Conservation (phyloP, 192 early-diverging fungal genomes). For the Rhizophagus clarus region DNA sequence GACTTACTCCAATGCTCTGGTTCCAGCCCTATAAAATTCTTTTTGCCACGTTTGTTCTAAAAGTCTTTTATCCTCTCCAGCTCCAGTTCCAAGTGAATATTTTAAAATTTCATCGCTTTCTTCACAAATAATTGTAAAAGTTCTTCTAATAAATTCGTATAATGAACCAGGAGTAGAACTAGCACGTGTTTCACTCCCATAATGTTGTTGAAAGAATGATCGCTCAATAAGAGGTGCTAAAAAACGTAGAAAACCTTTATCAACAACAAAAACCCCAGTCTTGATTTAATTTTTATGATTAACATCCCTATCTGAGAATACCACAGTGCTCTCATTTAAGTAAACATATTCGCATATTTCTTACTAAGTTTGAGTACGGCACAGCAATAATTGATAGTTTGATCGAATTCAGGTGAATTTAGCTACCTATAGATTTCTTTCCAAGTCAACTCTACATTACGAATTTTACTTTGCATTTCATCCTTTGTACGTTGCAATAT, state of each 20-base stretch:
- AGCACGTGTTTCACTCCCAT: background rate
- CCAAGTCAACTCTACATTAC: background rate
- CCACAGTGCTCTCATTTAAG: background rate
- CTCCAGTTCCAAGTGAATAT: background rate
- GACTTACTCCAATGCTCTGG: too few relatives aligned
- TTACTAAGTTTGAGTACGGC: background rate
- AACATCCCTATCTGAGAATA: too few relatives aligned
- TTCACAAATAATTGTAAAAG: slow-evolving; percentile 14
- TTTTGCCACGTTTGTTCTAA: too few relatives aligned
- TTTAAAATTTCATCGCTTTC: slow-evolving; percentile 15
- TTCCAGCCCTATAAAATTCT: too few relatives aligned
- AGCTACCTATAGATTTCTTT: background rate
- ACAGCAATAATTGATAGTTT: background rate
- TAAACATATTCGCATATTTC: slow-evolving; percentile 17
- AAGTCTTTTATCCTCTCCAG: background rate
- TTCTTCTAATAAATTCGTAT: slow-evolving; percentile 13
- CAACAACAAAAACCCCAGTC: slow-evolving; percentile 10
- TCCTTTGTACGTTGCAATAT: too few relatives aligned
- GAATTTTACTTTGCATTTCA: too few relatives aligned
- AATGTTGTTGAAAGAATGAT: slow-evolving; percentile 21
- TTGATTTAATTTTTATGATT: background rate
- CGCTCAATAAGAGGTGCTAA: slow-evolving; percentile 12
- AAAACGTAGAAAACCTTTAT: background rate
- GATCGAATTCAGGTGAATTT: slow-evolving; percentile 6
- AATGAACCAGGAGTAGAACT: background rate